Percentiles rank a stretch among this genome's conserved stretches.
phyloP scores from a whole-genome alignment of 208 protist species.

The Trypanosomatidae sp. region DNA sequence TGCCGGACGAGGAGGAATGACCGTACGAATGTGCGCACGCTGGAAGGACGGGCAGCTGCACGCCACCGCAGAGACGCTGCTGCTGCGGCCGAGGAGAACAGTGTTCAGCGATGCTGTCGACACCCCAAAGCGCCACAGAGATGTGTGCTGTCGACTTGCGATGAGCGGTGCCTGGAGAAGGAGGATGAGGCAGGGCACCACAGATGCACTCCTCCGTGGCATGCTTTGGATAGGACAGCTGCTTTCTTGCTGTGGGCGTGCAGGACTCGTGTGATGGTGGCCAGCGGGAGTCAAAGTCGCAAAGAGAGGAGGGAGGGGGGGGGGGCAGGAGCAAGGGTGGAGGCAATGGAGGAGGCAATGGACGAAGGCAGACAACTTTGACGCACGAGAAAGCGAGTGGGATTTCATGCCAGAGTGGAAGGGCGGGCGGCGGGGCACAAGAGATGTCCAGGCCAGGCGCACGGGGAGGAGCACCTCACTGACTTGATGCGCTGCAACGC shows the following conservation, averaged over 20 bases:
- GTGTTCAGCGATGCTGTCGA: not conserved
- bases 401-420: not conserved
- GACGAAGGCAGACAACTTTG: not conserved
- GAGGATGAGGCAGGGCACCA: not conserved
- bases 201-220: not conserved
- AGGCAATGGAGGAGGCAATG: too few relatives aligned
- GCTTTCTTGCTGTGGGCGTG: not conserved
- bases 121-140: not conserved
- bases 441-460: not conserved
- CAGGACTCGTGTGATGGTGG: not conserved
- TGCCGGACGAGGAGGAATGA: constrained; percentile 78
- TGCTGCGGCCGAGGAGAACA: not conserved
- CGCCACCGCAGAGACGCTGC: not conserved
- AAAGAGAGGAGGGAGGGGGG: not conserved
- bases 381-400: not conserved
- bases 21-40: constrained; percentile 60
- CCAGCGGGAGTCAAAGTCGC: too few relatives aligned
- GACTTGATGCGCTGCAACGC: not conserved
- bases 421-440: not conserved
- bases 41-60: not conserved
- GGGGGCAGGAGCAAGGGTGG: too few relatives aligned
- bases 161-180: not conserved
- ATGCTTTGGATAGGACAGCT: constrained; percentile 1
- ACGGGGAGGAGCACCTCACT: not conserved
- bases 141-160: not conserved